Percentiles rank a stretch among this genome's conserved stretches.
Evolutionary conservation across 495 filamentous ascomycete genomes (phyloP).

Genomic region (Pseudomonodictys pantanalensis): DNA sequence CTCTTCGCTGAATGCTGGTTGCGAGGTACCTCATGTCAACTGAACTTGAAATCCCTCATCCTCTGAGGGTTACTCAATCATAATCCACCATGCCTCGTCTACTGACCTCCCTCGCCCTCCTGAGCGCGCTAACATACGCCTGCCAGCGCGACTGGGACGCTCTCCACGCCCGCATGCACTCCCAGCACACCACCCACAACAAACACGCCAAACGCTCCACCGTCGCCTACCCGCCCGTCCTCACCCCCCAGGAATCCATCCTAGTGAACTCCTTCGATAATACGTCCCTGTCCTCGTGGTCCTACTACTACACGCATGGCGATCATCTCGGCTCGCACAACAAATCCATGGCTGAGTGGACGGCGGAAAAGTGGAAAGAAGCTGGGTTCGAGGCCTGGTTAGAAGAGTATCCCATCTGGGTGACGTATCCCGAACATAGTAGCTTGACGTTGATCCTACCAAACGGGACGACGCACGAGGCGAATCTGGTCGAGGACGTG

Average conservation of each 20-base stretch:
- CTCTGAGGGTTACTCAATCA: neutral
- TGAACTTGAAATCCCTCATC: too few species aligned
- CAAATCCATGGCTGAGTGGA: conserved; percentile 30
- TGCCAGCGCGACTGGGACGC: conserved; percentile 28
- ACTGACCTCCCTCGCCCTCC: conserved; percentile 6
- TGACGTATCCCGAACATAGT: conserved; percentile 28
- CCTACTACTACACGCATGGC: conserved; percentile 28
- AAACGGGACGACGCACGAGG: conserved; percentile 20
- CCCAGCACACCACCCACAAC: conserved; percentile 3
- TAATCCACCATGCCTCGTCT: neutral
- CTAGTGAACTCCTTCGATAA: conserved; percentile 32
- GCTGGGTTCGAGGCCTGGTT: conserved; percentile 21
- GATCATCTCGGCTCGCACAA: conserved; percentile 28
- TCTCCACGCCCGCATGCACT: conserved; percentile 13
- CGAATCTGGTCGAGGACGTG: conserved; percentile 34
- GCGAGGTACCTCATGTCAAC: neutral
- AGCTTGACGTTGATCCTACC: conserved; percentile 14
- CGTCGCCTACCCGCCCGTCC: conserved; percentile 17
- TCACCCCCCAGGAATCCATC: conserved; percentile 14
- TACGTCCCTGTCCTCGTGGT: conserved; percentile 17
- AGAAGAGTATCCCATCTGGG: conserved; percentile 28
- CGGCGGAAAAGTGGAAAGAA: conserved; percentile 26
- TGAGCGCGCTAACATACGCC: conserved; percentile 19
- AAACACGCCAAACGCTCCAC: conserved; percentile 10
- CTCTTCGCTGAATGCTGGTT: too few species aligned